Evolutionary conservation across 2,329 filamentous ascomycete species (phyloP).

Genomic region (Verruconis gallopava): DNA sequence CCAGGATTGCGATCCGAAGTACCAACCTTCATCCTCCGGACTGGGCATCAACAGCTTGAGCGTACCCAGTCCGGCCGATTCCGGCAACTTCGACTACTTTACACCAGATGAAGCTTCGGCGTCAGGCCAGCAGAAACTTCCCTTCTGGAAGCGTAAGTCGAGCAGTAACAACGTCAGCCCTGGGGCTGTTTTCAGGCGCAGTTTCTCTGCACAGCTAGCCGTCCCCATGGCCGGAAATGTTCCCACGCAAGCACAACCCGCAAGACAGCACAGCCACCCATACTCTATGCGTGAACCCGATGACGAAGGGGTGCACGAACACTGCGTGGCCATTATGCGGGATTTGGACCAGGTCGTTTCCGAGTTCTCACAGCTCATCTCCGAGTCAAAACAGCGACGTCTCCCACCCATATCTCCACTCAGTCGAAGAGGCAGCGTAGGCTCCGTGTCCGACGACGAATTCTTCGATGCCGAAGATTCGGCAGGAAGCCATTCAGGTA

Average conservation of each 20-base stretch:
- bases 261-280: slow-evolving; percentile 30
- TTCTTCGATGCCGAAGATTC: slow-evolving; percentile 92
- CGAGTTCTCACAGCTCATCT: slow-evolving; percentile 67
- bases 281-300: slow-evolving; percentile 5
- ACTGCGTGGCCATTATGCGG: slow-evolving; percentile 69
- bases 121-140: slow-evolving; percentile 45
- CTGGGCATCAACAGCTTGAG: slow-evolving; percentile 20
- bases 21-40: slow-evolving; percentile 26
- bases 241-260: slow-evolving; percentile 15
- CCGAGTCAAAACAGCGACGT: slow-evolving; percentile 67
- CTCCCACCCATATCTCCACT: slow-evolving; percentile 28
- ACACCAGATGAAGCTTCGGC: slow-evolving; percentile 20
- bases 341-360: slow-evolving; percentile 74
- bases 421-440: slow-evolving; percentile 54
- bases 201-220: slow-evolving; percentile 40
- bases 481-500: slow-evolving; percentile 40
- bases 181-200: slow-evolving; percentile 33
- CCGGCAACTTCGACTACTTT: slow-evolving; percentile 45
- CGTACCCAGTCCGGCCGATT: slow-evolving; percentile 26
- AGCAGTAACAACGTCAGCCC: slow-evolving; percentile 37
- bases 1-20: slow-evolving; percentile 65
- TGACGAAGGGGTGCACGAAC: slow-evolving; percentile 52
- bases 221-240: slow-evolving; percentile 30
- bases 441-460: slow-evolving; percentile 54
- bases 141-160: slow-evolving; percentile 89